phyloP scores from a whole-genome alignment of 176 grass and related monocot species.

The Leersia perrieri region DNA sequence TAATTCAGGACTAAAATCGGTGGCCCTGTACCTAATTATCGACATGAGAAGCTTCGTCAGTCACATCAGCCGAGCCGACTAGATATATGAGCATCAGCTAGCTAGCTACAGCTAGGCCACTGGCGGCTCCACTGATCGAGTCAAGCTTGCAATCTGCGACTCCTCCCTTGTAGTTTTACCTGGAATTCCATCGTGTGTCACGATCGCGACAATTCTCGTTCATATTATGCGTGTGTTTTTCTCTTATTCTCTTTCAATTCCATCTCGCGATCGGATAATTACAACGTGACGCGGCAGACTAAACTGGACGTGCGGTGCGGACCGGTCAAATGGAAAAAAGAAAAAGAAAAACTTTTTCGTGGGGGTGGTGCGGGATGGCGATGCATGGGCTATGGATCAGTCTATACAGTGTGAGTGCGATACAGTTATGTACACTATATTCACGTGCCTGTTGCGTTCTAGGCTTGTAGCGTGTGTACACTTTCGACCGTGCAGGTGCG shows the following conservation, averaged over 20 bases:
- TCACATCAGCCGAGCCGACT: background rate
- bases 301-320: too few species aligned
- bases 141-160: background rate
- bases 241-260: background rate
- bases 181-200: background rate
- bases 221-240: background rate
- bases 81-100: background rate
- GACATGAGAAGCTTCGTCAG: background rate
- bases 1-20: background rate
- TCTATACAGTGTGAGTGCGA: too few species aligned
- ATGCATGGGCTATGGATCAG: too few species aligned
- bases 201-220: background rate
- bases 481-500: background rate
- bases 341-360: too few species aligned
- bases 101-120: background rate
- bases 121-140: background rate
- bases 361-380: too few species aligned
- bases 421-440: too few species aligned
- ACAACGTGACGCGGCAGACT: background rate
- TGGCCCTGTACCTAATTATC: background rate
- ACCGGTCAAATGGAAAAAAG: too few species aligned
- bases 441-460: too few species aligned
- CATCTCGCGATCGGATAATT: background rate
- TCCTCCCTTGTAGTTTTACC: background rate
- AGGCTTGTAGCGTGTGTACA: background rate